A percentile compares a stretch with the other conserved stretches of the same genome.
These are phyloP conservation scores for Warburgia ugandensis DNA, from an alignment of 164 flowering plant genomes.

Conservation along the genomic window DNA sequence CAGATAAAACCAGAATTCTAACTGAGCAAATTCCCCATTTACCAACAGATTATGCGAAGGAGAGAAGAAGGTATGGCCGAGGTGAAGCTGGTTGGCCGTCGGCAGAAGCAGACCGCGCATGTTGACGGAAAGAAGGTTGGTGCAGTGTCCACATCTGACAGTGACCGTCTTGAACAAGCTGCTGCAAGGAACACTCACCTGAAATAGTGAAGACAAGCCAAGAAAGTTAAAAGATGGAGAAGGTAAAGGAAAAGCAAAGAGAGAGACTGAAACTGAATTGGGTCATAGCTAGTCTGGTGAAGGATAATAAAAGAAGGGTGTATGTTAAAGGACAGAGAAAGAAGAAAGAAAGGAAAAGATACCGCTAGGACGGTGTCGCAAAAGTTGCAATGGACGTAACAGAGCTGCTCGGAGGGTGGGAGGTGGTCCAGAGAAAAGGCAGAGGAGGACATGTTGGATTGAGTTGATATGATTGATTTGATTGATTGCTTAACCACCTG, in stretches of 20 bases:
- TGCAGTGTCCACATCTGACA: slow-evolving; percentile 97
- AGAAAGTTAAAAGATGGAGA: too few relatives aligned
- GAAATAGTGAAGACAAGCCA: background rate
- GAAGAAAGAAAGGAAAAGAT: slow-evolving; percentile 16
- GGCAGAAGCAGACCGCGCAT: slow-evolving; percentile 76
- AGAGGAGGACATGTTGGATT: slow-evolving; percentile 53
- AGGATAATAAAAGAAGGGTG: background rate
- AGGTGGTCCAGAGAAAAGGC: slow-evolving; percentile 70
- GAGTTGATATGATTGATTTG: too few relatives aligned
- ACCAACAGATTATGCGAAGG: slow-evolving; percentile 59
- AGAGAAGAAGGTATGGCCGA: slow-evolving; percentile 52
- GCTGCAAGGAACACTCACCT: slow-evolving; percentile 93
- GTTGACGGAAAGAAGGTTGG: slow-evolving; percentile 84
- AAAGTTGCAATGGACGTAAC: slow-evolving; percentile 88
- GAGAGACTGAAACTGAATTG: too few relatives aligned
- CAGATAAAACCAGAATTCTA: too few relatives aligned
- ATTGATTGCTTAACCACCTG: slow-evolving; percentile 32
- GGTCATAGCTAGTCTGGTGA: background rate
- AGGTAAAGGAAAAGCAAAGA: too few relatives aligned
- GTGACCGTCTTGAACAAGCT: slow-evolving; percentile 92
- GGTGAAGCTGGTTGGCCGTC: slow-evolving; percentile 51
- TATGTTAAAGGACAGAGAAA: background rate
- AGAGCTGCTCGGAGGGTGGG: slow-evolving; percentile 83
- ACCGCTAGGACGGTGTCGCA: slow-evolving; percentile 95
- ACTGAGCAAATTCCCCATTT: too few relatives aligned